These are phyloP conservation scores for Nectriaceae sp. DNA, from an alignment of 2,329 filamentous ascomycete species.

Conservation along the genomic window DNA sequence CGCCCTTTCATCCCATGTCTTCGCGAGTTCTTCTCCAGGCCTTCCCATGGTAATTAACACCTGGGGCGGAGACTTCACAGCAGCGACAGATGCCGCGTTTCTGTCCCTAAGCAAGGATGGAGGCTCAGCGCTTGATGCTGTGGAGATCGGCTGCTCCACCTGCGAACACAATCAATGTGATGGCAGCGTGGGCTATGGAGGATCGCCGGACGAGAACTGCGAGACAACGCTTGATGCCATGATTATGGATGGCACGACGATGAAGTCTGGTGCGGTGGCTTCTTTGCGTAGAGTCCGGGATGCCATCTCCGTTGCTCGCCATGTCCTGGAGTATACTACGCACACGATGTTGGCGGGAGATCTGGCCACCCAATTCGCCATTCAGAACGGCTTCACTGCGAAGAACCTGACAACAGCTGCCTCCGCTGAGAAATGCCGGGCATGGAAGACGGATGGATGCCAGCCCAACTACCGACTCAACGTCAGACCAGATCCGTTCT, in stretches of 20 bases:
- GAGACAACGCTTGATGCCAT: constrained; percentile 62
- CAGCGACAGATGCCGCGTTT: constrained; percentile 54
- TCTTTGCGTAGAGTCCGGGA: constrained; percentile 49
- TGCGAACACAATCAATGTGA: constrained; percentile 57
- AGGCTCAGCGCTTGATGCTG: constrained; percentile 50
- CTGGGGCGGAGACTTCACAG: constrained; percentile 54
- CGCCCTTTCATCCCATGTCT: neutral
- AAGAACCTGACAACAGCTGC: constrained; percentile 46
- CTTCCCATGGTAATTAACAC: constrained; percentile 56
- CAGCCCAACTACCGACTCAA: constrained; percentile 54
- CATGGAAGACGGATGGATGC: constrained; percentile 46
- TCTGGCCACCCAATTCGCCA: constrained; percentile 53
- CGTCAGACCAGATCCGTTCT: constrained; percentile 44
- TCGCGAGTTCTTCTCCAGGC: constrained; percentile 35
- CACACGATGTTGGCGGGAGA: constrained; percentile 56
- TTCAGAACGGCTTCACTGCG: constrained; percentile 50
- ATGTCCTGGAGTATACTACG: constrained; percentile 51
- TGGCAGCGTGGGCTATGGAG: constrained; percentile 55
- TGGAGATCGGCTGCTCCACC: constrained; percentile 51
- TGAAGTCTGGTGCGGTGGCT: constrained; percentile 56
- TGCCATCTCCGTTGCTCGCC: constrained; percentile 51
- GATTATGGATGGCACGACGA: constrained; percentile 57
- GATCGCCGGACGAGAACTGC: constrained; percentile 56
- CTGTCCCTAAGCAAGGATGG: constrained; percentile 32
- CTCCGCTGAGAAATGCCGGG: constrained; percentile 41